phyloP scores from a whole-genome alignment of 2,329 filamentous ascomycete species.

The Talaromyces marneffei region DNA sequence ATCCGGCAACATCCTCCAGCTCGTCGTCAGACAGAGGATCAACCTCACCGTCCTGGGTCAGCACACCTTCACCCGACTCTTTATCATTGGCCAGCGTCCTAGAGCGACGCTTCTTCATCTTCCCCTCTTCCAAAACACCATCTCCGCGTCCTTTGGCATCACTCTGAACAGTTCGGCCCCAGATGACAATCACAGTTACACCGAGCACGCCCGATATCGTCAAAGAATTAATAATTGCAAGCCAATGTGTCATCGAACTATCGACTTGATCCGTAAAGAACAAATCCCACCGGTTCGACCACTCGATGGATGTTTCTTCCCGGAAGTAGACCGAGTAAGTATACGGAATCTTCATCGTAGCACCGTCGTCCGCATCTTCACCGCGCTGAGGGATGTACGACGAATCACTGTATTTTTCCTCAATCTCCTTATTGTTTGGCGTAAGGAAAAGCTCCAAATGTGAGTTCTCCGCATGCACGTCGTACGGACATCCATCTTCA shows the following conservation, averaged over 20 bases:
- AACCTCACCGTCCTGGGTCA: conserved; percentile 55
- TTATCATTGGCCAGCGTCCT: conserved; percentile 43
- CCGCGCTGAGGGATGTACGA: conserved; percentile 55
- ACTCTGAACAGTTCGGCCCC: conserved; percentile 68
- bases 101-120: conserved; percentile 47
- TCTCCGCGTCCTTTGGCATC: conserved; percentile 74
- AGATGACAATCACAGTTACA: conserved; percentile 72
- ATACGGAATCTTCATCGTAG: conserved; percentile 69
- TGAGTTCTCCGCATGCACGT: conserved; percentile 58
- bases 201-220: conserved; percentile 76
- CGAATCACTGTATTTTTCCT: conserved; percentile 52
- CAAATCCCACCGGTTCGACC: conserved; percentile 78
- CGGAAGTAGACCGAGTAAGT: conserved; percentile 88
- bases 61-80: conserved; percentile 46
- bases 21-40: conserved; percentile 65
- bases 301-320: conserved; percentile 73
- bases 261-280: conserved; percentile 87
- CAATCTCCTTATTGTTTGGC: conserved; percentile 54
- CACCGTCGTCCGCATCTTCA: conserved; percentile 56
- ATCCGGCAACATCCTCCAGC: conserved; percentile 73
- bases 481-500: conserved; percentile 60
- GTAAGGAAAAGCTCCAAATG: conserved; percentile 65
- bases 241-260: conserved; percentile 75
- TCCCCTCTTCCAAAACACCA: conserved; percentile 60
- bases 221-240: conserved; percentile 81